A percentile compares a stretch with the other conserved stretches of the same genome.
phyloP scores from a whole-genome alignment of 495 filamentous ascomycete genomes.

The Penicillium coprophilum region DNA sequence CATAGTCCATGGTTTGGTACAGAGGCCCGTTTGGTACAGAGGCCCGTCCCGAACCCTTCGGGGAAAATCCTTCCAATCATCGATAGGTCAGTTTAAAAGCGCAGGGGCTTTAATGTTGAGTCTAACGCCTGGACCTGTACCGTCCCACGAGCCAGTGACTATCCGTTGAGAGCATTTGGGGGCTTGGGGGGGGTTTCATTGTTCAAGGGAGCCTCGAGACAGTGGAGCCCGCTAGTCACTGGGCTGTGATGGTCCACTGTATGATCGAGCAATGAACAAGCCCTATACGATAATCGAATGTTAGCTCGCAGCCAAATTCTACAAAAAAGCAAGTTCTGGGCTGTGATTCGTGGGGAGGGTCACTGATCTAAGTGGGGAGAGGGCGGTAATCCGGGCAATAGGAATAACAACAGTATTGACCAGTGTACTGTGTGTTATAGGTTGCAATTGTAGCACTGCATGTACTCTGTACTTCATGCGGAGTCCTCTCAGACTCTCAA shows the following conservation, averaged over 20 bases:
- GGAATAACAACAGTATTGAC: neutral
- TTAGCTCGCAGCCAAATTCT: conserved; percentile 20
- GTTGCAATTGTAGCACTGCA: neutral
- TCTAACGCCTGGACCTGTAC: conserved; percentile 6
- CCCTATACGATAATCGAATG: conserved; percentile 4
- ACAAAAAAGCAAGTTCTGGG: conserved; percentile 18
- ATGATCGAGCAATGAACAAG: conserved; percentile 16
- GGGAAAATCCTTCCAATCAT: neutral
- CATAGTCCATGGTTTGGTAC: conserved; percentile 25
- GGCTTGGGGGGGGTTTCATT: neutral
- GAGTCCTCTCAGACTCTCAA: neutral
- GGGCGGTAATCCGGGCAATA: conserved; percentile 18
- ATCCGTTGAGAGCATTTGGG: neutral
- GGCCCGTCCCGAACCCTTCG: conserved; percentile 31
- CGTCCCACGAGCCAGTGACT: neutral
- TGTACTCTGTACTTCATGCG: neutral
- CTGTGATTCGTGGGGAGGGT: conserved; percentile 17
- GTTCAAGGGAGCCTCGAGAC: conserved; percentile 8
- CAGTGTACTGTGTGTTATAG: neutral
- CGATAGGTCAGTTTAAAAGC: neutral
- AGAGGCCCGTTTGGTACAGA: conserved; percentile 32
- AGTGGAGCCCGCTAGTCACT: conserved; percentile 14
- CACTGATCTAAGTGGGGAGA: conserved; percentile 19
- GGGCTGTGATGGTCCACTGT: conserved; percentile 22
- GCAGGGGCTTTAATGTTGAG: neutral